Evolutionary conservation across 73 alveolate species (phyloP).

Genomic region (Paramecium primaurelia): DNA sequence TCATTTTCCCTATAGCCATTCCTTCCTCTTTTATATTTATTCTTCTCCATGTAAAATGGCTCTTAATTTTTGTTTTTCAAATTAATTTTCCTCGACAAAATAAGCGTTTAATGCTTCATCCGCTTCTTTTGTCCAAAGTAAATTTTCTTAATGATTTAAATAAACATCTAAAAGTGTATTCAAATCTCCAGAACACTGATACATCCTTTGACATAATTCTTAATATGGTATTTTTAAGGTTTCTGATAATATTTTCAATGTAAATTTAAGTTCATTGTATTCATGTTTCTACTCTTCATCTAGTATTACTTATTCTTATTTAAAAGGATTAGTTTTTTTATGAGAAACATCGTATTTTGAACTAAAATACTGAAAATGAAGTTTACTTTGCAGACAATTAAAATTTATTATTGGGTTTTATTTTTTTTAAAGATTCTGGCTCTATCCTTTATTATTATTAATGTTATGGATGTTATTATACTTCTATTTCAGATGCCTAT

Average conservation of each 20-base stretch:
- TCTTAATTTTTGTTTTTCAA: neutral
- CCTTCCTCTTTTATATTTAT: neutral
- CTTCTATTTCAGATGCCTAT: neutral
- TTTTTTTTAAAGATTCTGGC: neutral
- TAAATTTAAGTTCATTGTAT: neutral
- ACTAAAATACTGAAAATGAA: neutral
- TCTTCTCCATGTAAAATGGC: neutral
- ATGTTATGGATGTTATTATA: neutral
- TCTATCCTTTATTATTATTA: neutral
- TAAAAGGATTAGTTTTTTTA: neutral
- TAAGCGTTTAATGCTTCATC: slow-evolving; percentile 12
- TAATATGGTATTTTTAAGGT: neutral
- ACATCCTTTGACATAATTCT: neutral
- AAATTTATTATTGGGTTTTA: neutral
- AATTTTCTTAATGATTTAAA: neutral
- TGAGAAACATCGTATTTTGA: neutral
- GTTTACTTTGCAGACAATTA: neutral
- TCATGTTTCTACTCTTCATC: neutral
- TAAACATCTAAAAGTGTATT: neutral
- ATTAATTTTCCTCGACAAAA: neutral
- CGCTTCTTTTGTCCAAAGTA: slow-evolving; percentile 30
- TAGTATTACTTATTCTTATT: neutral
- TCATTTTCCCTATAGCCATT: neutral
- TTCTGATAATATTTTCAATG: neutral
- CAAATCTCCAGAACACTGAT: slow-evolving; percentile 12